Evolutionary conservation across 2,329 filamentous ascomycete genomes (phyloP).

Genomic region (Aspergillus costaricaensis): DNA sequence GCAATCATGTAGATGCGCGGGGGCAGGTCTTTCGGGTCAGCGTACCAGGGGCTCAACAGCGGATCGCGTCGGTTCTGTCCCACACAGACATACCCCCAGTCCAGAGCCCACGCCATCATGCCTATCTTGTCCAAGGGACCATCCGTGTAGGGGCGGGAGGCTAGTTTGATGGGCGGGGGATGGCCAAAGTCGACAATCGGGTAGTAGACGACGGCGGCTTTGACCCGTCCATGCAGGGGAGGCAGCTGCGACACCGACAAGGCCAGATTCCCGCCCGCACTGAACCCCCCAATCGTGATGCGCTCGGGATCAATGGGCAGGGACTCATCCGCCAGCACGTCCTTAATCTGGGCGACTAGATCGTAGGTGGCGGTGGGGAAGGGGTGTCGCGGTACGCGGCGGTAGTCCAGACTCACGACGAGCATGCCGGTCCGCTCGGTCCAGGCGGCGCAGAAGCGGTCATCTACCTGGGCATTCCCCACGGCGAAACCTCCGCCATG

Average conservation of each 20-base stretch:
- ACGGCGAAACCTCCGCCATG: slow-evolving; percentile 50
- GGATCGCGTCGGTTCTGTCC: slow-evolving; percentile 41
- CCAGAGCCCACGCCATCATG: slow-evolving; percentile 33
- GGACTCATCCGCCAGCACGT: slow-evolving; percentile 45
- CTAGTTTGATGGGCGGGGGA: slow-evolving; percentile 34
- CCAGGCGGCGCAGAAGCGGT: slow-evolving; percentile 51
- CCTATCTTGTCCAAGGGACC: slow-evolving; percentile 28
- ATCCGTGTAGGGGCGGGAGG: slow-evolving; percentile 19
- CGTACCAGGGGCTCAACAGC: slow-evolving; percentile 46
- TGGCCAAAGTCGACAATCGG: slow-evolving; percentile 46
- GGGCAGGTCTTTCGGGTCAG: slow-evolving; percentile 40
- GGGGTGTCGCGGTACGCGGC: slow-evolving; percentile 44
- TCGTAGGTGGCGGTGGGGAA: slow-evolving; percentile 53
- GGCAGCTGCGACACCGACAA: slow-evolving; percentile 47
- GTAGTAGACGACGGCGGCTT: slow-evolving; percentile 49
- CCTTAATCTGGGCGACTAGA: slow-evolving; percentile 46
- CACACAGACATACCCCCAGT: slow-evolving; percentile 46
- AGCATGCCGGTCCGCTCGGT: slow-evolving; percentile 45
- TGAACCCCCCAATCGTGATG: slow-evolving; percentile 53
- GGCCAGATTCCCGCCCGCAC: slow-evolving; percentile 54
- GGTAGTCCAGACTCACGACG: slow-evolving; percentile 54
- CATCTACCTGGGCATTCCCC: slow-evolving; percentile 48
- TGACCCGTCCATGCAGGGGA: slow-evolving; percentile 34
- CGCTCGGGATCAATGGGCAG: slow-evolving; percentile 50
- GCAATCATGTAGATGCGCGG: slow-evolving; percentile 48